These are phyloP conservation scores for Didymella pomorum DNA, from an alignment of 2,329 filamentous ascomycete genomes.

Conservation along the genomic window DNA sequence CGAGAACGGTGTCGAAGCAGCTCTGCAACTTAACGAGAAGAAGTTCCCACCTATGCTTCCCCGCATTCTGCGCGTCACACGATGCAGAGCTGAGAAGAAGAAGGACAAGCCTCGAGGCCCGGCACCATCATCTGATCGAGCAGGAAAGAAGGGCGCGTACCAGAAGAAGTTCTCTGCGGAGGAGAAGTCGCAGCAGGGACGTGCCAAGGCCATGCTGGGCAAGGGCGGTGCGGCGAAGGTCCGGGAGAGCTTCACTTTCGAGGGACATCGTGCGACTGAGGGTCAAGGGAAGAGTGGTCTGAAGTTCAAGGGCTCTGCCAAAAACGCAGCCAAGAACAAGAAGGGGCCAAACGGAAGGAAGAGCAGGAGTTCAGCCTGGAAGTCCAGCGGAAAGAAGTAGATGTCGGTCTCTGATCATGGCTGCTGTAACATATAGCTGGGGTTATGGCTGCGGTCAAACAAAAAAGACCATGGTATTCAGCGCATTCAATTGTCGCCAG, in stretches of 20 bases:
- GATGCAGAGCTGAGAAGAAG: constrained; percentile 73
- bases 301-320: constrained; percentile 65
- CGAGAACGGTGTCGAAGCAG: constrained; percentile 87
- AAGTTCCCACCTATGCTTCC: constrained; percentile 96
- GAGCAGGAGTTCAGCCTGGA: constrained; percentile 57
- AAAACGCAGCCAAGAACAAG: constrained; percentile 61
- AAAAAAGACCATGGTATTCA: not conserved
- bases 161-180: constrained; percentile 74
- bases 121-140: constrained; percentile 43
- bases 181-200: constrained; percentile 74
- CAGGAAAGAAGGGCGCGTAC: constrained; percentile 59
- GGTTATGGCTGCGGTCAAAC: not conserved
- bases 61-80: constrained; percentile 81
- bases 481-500: not conserved
- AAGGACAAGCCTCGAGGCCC: constrained; percentile 44
- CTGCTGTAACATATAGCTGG: not conserved
- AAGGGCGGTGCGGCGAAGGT: constrained; percentile 70
- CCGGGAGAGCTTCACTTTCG: constrained; percentile 79
- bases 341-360: constrained; percentile 55
- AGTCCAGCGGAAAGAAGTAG: constrained; percentile 39
- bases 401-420: not conserved
- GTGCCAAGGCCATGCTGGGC: constrained; percentile 77
- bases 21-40: constrained; percentile 86
- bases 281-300: constrained; percentile 71
- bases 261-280: constrained; percentile 76